A percentile compares a stretch with the other conserved stretches of the same genome.
phyloP scores from a whole-genome alignment of 2,329 filamentous ascomycete species.

The Coleophoma eucalyptorum region DNA sequence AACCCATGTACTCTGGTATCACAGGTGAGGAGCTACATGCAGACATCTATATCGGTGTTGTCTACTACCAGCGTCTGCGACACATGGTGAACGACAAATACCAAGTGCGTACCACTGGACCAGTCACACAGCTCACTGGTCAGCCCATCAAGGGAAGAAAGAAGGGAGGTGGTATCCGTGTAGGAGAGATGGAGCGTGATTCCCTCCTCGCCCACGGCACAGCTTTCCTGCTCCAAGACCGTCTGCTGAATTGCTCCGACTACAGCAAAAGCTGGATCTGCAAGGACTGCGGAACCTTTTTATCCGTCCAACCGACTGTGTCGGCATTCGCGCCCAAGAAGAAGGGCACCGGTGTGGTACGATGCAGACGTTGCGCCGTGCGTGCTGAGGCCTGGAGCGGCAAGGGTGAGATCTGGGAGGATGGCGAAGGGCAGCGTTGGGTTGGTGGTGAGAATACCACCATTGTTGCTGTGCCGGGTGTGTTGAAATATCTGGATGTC shows the following conservation, averaged over 20 bases:
- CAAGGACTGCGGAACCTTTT: conserved; percentile 82
- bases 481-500: conserved; percentile 89
- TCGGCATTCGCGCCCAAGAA: conserved; percentile 62
- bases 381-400: conserved; percentile 32
- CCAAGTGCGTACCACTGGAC: conserved; percentile 94
- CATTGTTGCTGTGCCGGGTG: conserved; percentile 86
- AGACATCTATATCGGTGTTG: conserved; percentile 94
- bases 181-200: conserved; percentile 98
- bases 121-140: conserved; percentile 83
- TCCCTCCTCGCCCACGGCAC: conserved; percentile 92
- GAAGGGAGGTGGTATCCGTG: conserved; percentile 95
- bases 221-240: conserved; percentile 90
- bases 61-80: conserved; percentile 95
- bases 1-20: conserved; percentile 97
- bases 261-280: conserved; percentile 89
- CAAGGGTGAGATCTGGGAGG: conserved; percentile 83
- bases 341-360: conserved; percentile 63
- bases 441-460: conserved; percentile 88
- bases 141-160: conserved; percentile 97
- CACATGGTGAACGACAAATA: conserved; percentile 99
- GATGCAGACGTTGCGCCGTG: conserved; percentile 73
- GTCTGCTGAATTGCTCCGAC: conserved; percentile 95
- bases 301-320: conserved; percentile 80
- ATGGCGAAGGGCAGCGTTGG: conserved; percentile 80
- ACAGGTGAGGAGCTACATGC: conserved; percentile 91